Evolutionary conservation across 225 moss, liverwort and hornwort species (phyloP), one percentile per base, ranked within the genome.

Genomic region (Antitrichia curtipendula): DNA sequence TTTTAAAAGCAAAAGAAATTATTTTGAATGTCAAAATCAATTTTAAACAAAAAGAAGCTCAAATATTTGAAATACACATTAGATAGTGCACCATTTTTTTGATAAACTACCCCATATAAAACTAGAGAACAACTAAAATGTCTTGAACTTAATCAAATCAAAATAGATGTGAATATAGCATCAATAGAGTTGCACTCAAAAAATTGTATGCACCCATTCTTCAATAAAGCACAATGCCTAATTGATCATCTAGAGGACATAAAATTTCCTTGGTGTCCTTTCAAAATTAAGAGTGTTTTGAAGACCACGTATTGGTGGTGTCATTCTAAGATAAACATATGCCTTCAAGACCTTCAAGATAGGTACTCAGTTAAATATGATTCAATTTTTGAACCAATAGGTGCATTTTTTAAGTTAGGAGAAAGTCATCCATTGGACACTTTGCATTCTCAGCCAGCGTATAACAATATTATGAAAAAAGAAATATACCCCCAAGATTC

Each of bases 41-140:
- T 47, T 29, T 0, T 31, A 7, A 31, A 18, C 2, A 7, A 49
- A 49, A 31, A 2, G 2, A 32, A 49, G 1, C 1, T 74, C 1
- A 74, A 74, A 74, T 4, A 32, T 7, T 49, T 49, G 4, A 74
- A 74, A 74, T 21, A 49, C 2, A 49, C 2, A 32, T 2, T 10
- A 1, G 5, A 12, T 32, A 20, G 20, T 74, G 2, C 21, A 32
- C 8, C 2, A 12, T 73, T 74, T 20, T 63, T 49, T 74, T 12
- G 1, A 50, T 31, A 49, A 50, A 31, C 12, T 21, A 49, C 0
- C 2, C 8, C 3, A 50, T 7, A 50, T 3, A 7, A 12, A 74
- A 19, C 4, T 0, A 1, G 49, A 20, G 19, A 47, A 6, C 1
- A 49, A 19, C 4, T 20, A 20, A 32, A 20, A 32, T 49, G 2